phyloP scores from a whole-genome alignment of 768 basidiomycete genomes.

The Chalciporus sphaerocephalus region DNA sequence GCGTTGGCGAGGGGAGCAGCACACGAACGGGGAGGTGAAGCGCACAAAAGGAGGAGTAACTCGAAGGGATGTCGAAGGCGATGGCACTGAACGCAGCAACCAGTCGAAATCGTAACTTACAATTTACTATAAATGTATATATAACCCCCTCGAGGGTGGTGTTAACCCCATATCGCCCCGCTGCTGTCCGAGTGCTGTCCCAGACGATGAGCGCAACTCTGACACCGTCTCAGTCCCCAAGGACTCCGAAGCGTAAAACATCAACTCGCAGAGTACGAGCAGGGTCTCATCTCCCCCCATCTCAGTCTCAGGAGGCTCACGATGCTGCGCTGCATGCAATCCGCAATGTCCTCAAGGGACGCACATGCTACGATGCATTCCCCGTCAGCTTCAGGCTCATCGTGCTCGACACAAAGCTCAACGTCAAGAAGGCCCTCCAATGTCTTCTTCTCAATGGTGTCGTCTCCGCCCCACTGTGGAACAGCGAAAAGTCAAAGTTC shows the following conservation, averaged over 20 bases:
- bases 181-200: constrained; percentile 1
- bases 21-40: neutral
- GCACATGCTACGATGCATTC: constrained; percentile 93
- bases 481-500: constrained; percentile 88
- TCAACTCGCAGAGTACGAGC: constrained; percentile 58
- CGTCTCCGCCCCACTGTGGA: constrained; percentile 97
- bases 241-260: constrained; percentile 45
- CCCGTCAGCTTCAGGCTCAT: constrained; percentile 96
- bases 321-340: constrained; percentile 67
- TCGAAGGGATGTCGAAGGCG: neutral
- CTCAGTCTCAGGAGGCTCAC: constrained; percentile 56
- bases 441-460: constrained; percentile 86
- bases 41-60: neutral
- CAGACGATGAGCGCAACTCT: constrained; percentile 44
- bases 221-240: constrained; percentile 48
- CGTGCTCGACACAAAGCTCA: constrained; percentile 92
- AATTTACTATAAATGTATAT: constrained; percentile 9
- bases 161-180: neutral
- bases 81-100: neutral
- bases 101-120: constrained; percentile 18
- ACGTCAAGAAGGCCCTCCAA: constrained; percentile 91
- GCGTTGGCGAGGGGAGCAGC: constrained; percentile 4
- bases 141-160: constrained; percentile 17
- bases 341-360: constrained; percentile 75
- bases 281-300: constrained; percentile 52